These are phyloP conservation scores for Rubia occidens DNA, from an alignment of 305 asterid species.

Conservation along the genomic window DNA sequence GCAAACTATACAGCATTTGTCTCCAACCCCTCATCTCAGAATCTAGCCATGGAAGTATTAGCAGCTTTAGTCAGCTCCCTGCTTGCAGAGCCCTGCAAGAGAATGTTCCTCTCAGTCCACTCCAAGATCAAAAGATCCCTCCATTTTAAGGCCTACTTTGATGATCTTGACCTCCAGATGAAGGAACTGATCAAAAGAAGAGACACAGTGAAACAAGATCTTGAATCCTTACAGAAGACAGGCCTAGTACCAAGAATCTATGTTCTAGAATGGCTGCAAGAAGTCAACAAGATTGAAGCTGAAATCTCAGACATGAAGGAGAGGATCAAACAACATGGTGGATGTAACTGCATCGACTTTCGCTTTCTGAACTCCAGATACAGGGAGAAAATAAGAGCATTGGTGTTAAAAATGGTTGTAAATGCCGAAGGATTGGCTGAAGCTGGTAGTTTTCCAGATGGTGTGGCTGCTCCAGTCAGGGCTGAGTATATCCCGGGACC, in stretches of 20 bases:
- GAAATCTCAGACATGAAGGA: neutral
- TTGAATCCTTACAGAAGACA: neutral
- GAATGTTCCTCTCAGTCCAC: neutral
- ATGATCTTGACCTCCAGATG: conserved; percentile 6
- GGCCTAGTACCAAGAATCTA: conserved; percentile 2
- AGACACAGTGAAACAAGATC: neutral
- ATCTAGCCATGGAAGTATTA: conserved; percentile 5
- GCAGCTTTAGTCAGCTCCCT: conserved; percentile 10
- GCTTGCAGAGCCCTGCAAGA: conserved; percentile 3
- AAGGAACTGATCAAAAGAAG: neutral
- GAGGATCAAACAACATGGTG: neutral
- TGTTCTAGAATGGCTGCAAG: conserved; percentile 6
- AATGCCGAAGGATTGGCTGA: neutral
- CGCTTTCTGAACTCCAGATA: neutral
- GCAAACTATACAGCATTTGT: neutral
- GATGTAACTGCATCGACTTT: neutral
- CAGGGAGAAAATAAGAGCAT: neutral
- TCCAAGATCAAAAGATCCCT: neutral
- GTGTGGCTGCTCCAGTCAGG: conserved; percentile 4
- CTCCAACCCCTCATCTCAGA: neutral
- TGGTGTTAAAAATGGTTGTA: neutral
- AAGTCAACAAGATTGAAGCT: conserved; percentile 9
- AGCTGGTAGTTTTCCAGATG: conserved; percentile 6
- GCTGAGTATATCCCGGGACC: conserved; percentile 8
- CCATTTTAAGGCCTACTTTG: neutral